These are phyloP conservation scores for Uronychia binucleata DNA, from an alignment of 73 alveolate genomes.

Conservation along the genomic window DNA sequence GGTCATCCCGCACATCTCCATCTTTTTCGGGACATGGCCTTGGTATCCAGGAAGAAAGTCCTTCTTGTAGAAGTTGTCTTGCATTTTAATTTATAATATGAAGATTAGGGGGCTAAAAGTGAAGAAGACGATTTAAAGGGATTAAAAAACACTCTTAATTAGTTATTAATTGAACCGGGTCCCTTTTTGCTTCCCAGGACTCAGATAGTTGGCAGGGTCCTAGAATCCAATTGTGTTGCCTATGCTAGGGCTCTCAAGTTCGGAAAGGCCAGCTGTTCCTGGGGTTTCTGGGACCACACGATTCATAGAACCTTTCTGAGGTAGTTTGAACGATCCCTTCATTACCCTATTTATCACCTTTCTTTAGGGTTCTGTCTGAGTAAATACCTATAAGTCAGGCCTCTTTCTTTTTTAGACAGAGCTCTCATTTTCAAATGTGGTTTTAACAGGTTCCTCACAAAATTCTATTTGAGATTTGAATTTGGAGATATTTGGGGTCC, in stretches of 20 bases:
- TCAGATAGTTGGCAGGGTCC: too few species aligned
- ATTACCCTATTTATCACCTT: too few species aligned
- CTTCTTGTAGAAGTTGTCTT: slow-evolving; percentile 16
- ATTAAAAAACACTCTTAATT: not conserved
- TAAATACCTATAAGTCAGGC: not conserved
- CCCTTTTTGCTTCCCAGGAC: not conserved
- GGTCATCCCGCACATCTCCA: slow-evolving; percentile 23
- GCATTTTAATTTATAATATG: slow-evolving; percentile 11
- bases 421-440: not conserved
- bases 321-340: too few species aligned
- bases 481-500: too few species aligned
- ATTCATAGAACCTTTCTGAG: not conserved
- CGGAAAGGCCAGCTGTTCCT: not conserved
- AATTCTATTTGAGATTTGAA: not conserved
- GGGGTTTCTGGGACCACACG: not conserved
- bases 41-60: slow-evolving; percentile 42
- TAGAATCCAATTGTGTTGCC: not conserved
- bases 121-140: not conserved
- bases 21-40: slow-evolving; percentile 47
- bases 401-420: not conserved
- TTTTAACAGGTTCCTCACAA: not conserved
- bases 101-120: not conserved
- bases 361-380: not conserved
- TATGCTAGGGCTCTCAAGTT: not conserved
- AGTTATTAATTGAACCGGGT: not conserved